Evolutionary conservation across 139 green algal genomes (phyloP).

Genomic region (Volvox africanus): DNA sequence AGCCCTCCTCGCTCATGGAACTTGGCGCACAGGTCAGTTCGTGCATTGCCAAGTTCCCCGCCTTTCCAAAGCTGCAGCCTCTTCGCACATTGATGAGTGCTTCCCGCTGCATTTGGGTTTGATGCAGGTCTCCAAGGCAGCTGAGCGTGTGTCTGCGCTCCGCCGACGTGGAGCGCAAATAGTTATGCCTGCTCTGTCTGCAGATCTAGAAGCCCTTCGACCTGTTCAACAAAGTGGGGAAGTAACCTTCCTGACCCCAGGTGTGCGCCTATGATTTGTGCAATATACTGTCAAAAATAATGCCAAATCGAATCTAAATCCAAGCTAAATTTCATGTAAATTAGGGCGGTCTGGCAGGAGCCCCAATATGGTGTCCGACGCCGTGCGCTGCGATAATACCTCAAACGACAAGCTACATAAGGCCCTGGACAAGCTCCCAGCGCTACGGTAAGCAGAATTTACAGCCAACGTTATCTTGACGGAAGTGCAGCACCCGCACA

Average conservation of each 20-base stretch:
- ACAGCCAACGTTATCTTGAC: not conserved
- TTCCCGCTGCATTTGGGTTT: no score
- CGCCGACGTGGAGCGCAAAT: not conserved
- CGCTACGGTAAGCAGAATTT: not conserved
- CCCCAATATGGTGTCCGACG: not conserved
- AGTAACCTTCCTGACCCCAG: not conserved
- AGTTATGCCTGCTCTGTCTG: not conserved
- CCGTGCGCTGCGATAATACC: not conserved
- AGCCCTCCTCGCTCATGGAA: not conserved
- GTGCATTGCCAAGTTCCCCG: no score
- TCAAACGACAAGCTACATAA: not conserved
- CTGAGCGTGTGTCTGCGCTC: not conserved
- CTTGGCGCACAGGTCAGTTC: conserved; percentile 2
- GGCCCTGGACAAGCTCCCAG: conserved; percentile 25
- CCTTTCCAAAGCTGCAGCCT: no score
- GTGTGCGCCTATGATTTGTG: not conserved
- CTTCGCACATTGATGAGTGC: no score
- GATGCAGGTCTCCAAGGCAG: not conserved
- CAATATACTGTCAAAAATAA: no score
- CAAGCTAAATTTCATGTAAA: no score
- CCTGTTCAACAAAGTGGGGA: not conserved
- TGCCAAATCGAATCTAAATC: no score
- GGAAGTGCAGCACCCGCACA: not conserved
- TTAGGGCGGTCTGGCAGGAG: no score
- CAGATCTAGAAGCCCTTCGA: not conserved